Evolutionary conservation across 345 rosid species (phyloP), one percentile per base, ranked within the genome.

Genomic region (Viola odorata): DNA sequence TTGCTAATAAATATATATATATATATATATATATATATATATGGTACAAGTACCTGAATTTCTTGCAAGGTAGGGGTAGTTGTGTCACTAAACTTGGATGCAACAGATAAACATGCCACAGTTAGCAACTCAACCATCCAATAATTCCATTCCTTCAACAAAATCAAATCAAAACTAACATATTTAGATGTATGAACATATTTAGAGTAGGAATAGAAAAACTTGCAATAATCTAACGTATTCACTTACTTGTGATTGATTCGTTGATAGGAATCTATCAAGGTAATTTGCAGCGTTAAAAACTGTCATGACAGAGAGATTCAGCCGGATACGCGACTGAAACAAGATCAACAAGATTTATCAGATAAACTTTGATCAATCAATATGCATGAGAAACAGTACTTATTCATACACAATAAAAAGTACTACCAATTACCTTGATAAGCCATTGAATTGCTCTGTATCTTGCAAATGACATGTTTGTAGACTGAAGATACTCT

Each of bases 61-160:
- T 85, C 86, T n/a, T 77, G 62, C 50, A 86, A 65, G 11, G 80
- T 71, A 48, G 79, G 82, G 15, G 69, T 37, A 15, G 60, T 63
- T 39, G 77, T 80, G 53, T 88, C 96, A 4, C 17, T 78, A 55
- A 85, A 86, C 70, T 91, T 91, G 14, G 85, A 65, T 0, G 96
- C 87, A 7, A 88, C 74, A 0, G 87, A 86, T 63, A 91, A 70
- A 65, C 95, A 85, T 12, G 95, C 80, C 4, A 88, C 51, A 0
- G 78, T 68, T 3, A 85, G 51, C 53, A 88, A 63, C 55, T 91
- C 89, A 53, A 82, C 75, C 91, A 86, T 86, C 91, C 95, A 86
- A 10, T 68, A 57, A 7, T 77, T 75, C 95, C 91, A 85, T 64
- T 53, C 84, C 98, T 88, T 88, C 39, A 49, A 40, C 23, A 40